Percentiles rank a stretch among this genome's conserved stretches.
Evolutionary conservation across 352 stramenopile species (phyloP).

Genomic region (Aphanomyces cochlioides): DNA sequence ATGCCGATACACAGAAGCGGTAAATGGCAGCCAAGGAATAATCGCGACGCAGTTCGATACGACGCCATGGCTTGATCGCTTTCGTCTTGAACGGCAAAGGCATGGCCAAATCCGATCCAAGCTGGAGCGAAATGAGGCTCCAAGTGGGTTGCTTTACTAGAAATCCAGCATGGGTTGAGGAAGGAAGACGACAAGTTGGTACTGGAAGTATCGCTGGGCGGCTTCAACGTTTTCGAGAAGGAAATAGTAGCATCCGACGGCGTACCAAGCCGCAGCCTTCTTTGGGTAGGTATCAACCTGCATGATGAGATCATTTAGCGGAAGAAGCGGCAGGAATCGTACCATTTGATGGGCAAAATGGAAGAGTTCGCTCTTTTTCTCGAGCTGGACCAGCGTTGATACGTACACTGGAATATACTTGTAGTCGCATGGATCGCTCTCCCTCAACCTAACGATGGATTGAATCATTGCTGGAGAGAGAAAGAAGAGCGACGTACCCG

Average conservation of each 20-base stretch:
- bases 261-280: slow-evolving; percentile 92
- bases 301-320: slow-evolving; percentile 81
- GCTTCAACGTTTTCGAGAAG: slow-evolving; percentile 91
- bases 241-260: slow-evolving; percentile 96
- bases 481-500: slow-evolving; percentile 37
- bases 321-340: slow-evolving; percentile 83
- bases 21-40: slow-evolving; percentile 92
- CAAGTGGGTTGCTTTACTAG: slow-evolving; percentile 86
- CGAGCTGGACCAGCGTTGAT: slow-evolving; percentile 87
- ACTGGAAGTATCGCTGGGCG: slow-evolving; percentile 95
- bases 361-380: slow-evolving; percentile 93
- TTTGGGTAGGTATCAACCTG: slow-evolving; percentile 93
- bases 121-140: slow-evolving; percentile 91
- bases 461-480: no score
- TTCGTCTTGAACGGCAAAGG: slow-evolving; percentile 96
- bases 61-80: slow-evolving; percentile 96
- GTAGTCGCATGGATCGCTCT: slow-evolving; percentile 75
- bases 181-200: slow-evolving; percentile 32
- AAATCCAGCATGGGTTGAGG: not conserved
- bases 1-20: slow-evolving; percentile 96
- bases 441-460: slow-evolving; percentile 46
- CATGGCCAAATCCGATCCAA: slow-evolving; percentile 96
- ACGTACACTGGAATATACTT: slow-evolving; percentile 82
- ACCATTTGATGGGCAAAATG: slow-evolving; percentile 94
- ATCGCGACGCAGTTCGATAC: slow-evolving; percentile 91